Conservation (phyloP, 768 basidiomycete species). For the Hericium coralloides region DNA sequence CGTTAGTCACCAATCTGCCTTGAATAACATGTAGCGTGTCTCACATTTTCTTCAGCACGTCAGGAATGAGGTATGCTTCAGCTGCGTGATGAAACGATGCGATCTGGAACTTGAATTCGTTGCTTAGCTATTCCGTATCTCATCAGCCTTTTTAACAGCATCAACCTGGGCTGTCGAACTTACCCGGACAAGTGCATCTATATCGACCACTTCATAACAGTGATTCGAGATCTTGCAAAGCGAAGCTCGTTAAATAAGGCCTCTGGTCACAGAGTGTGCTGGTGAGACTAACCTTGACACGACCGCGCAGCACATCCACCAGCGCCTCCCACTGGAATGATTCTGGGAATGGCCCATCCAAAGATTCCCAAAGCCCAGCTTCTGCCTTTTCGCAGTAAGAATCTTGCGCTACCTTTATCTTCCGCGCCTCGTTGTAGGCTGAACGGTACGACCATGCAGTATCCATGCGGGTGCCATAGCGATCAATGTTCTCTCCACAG, state of each 20-base stretch:
- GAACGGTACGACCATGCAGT: slow-evolving; percentile 66
- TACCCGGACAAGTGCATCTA: slow-evolving; percentile 64
- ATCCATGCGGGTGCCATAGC: slow-evolving; percentile 53
- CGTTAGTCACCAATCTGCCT: background rate
- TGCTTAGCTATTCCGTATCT: slow-evolving; percentile 42
- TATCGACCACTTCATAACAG: slow-evolving; percentile 70
- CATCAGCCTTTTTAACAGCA: background rate
- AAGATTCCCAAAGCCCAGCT: slow-evolving; percentile 28
- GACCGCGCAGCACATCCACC: slow-evolving; percentile 77
- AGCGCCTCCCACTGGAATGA: slow-evolving; percentile 63
- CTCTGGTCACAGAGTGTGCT: too few species aligned
- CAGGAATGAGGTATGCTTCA: slow-evolving; percentile 78
- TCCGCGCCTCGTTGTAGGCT: slow-evolving; percentile 71
- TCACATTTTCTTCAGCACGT: slow-evolving; percentile 60
- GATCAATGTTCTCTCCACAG: slow-evolving; percentile 5
- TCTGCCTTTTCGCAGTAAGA: slow-evolving; percentile 58
- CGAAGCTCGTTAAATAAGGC: too few species aligned
- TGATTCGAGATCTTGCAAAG: slow-evolving; percentile 45
- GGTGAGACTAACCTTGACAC: slow-evolving; percentile 53
- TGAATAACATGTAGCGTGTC: slow-evolving; percentile 18
- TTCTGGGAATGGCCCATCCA: slow-evolving; percentile 53
- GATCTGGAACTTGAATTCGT: slow-evolving; percentile 78
- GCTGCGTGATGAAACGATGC: slow-evolving; percentile 74
- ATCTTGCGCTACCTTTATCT: slow-evolving; percentile 63
- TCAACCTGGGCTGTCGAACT: slow-evolving; percentile 12